Percentiles rank a stretch among this genome's conserved stretches.
These are phyloP conservation scores for Byssochlamys sp. DNA, from an alignment of 2,329 filamentous ascomycete genomes.

Conservation along the genomic window DNA sequence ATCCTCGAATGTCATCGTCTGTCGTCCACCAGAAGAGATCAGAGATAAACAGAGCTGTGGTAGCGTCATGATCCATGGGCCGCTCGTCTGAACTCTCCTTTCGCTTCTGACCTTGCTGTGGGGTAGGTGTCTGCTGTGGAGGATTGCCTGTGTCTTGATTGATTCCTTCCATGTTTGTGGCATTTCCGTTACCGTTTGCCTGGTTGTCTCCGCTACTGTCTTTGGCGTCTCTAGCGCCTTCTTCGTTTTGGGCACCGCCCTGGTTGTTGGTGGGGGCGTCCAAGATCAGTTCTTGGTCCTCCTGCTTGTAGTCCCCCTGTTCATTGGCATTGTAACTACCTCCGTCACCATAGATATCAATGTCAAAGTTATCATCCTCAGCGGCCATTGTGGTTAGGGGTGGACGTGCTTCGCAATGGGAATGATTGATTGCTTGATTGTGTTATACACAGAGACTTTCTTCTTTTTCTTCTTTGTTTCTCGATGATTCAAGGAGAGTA, in stretches of 20 bases:
- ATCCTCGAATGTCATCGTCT: conserved; percentile 86
- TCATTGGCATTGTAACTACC: conserved; percentile 36
- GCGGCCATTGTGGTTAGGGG: conserved; percentile 37
- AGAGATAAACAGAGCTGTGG: conserved; percentile 69
- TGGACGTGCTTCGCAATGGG: conserved; percentile 19
- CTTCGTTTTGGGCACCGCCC: conserved; percentile 13
- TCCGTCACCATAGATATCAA: conserved; percentile 60
- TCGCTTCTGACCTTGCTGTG: conserved; percentile 52
- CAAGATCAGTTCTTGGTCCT: conserved; percentile 31
- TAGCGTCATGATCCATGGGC: conserved; percentile 50
- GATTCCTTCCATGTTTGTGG: conserved; percentile 11
- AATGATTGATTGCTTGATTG: conserved; percentile 25
- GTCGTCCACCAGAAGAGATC: conserved; percentile 96
- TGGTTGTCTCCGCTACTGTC: conserved; percentile 17
- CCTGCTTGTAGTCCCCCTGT: conserved; percentile 38
- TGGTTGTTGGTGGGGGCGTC: conserved; percentile 26
- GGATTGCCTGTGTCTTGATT: conserved; percentile 11
- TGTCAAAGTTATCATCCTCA: conserved; percentile 61
- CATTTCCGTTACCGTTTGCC: conserved; percentile 17
- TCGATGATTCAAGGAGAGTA: conserved; percentile 30
- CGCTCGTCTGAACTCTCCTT: conserved; percentile 50
- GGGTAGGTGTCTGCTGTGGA: conserved; percentile 17
- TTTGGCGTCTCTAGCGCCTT: conserved; percentile 11
- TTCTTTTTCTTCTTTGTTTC: conserved; percentile 16
- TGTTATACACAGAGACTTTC: conserved; percentile 31